Conservation (phyloP, 495 filamentous ascomycete genomes). For the Trichoderma orchidacearum region DNA sequence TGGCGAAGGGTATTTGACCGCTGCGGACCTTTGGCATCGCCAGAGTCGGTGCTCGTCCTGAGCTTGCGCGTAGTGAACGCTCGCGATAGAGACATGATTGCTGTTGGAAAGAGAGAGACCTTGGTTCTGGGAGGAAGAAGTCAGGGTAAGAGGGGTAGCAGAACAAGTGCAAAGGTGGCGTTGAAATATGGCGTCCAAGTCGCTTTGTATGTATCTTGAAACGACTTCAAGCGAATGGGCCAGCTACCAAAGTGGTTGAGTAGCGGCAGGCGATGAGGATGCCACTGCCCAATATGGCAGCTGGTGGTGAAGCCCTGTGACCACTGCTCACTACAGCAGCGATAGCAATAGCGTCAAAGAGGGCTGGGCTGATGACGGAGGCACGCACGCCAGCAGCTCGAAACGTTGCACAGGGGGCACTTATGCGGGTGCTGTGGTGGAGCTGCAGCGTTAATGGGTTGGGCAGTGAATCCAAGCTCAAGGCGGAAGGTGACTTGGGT, state of each 20-base stretch:
- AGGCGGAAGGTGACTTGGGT: constrained; percentile 1
- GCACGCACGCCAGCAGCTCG: background rate
- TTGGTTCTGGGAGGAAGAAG: background rate
- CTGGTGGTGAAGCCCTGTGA: background rate
- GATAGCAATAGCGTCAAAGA: too few species aligned
- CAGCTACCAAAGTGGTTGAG: background rate
- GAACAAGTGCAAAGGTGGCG: background rate
- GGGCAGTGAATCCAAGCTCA: constrained; percentile 3
- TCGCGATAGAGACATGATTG: constrained; percentile 43
- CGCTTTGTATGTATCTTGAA: background rate
- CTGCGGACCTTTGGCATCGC: constrained; percentile 19
- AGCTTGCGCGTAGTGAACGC: constrained; percentile 48
- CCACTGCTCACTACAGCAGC: background rate
- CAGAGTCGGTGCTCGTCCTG: constrained; percentile 27
- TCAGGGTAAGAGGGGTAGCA: background rate
- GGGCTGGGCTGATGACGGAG: background rate
- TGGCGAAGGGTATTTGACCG: constrained; percentile 37
- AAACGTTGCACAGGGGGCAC: constrained; percentile 2
- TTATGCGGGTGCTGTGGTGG: background rate
- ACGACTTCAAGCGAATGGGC: background rate
- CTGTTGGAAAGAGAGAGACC: background rate
- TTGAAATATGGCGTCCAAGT: too few species aligned
- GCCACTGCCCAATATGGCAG: background rate
- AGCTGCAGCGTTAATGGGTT: background rate
- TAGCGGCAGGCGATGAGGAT: background rate